Conservation (phyloP, 2,329 filamentous ascomycete genomes). For the Teratosphaeria destructans region DNA sequence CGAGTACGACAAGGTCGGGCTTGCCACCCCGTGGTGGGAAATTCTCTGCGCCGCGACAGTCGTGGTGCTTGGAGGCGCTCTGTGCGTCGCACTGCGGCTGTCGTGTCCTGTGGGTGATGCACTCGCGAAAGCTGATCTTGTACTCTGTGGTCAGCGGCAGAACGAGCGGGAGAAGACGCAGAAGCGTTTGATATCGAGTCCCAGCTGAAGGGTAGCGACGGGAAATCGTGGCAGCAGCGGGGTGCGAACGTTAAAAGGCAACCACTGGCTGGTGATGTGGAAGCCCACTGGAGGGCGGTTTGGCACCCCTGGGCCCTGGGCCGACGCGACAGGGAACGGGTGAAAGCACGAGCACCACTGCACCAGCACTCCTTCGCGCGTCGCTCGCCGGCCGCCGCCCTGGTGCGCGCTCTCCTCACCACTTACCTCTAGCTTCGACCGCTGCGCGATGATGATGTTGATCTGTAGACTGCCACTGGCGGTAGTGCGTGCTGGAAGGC, state of each 20-base stretch:
- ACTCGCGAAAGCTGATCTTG: not conserved
- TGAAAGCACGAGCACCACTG: not conserved
- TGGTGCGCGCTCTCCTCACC: not conserved
- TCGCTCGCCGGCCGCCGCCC: not conserved
- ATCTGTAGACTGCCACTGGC: not conserved
- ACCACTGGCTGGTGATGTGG: not conserved
- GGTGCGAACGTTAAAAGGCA: constrained; percentile 3
- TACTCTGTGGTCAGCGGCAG: constrained; percentile 1
- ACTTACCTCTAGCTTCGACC: not conserved
- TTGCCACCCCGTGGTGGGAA: not conserved
- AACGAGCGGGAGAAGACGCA: constrained; percentile 7
- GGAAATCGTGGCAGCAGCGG: constrained; percentile 1
- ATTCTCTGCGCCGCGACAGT: not conserved
- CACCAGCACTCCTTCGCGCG: not conserved
- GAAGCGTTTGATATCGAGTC: constrained; percentile 2
- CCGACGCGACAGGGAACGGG: not conserved
- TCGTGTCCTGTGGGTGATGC: not conserved
- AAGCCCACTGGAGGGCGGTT: not conserved
- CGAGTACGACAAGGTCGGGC: not conserved
- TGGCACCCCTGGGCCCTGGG: not conserved
- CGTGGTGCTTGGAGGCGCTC: not conserved
- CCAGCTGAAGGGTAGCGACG: constrained; percentile 7
- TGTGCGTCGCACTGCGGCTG: not conserved
- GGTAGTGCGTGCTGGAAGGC: not conserved
- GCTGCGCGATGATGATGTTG: not conserved